Base-by-base conservation (phyloP, 2,329 filamentous ascomycete genomes). In the Fusarium guadeloupense region DNA sequence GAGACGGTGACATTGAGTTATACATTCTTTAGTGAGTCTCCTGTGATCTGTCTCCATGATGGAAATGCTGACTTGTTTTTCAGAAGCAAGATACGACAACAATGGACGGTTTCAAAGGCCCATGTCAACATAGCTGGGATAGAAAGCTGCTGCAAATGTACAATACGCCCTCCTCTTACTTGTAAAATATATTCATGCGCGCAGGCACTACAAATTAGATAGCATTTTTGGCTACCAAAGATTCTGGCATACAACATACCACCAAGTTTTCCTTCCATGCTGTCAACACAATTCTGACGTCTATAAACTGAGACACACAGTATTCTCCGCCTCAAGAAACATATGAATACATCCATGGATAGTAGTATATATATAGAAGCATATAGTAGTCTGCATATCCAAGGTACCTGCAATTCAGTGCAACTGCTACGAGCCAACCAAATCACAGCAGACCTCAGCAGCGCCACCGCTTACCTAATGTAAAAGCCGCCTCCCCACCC, bases 1-100 rank as follows among this genome's bases (percentile, higher is more conserved):
- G 92, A 97, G 79, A 97, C 93, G 3, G 93, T 99, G 50, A 99
- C 95, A 28, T 77, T 99, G 71, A 96, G 89, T 68, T 99, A 99
- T 79, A 99, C 95, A 0, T 99, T 99, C 75, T 99, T 99, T 76
- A 99, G 93, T 96, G 80, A 81, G 92, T 84, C 47, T n/a, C 28
- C 5, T 2, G 4, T 9, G 12, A 4, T 8, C 3, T 7, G 6
- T 1, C 7, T 9, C 20, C 3, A 17, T 9, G 17, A n/a, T 9
- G 25, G 30, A 9, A 13, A 16, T 37, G 63, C 77, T 84, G 62
- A 85, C 63, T 9, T 9, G 14, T 4, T 19, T 33, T 40, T 47
- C 59, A 80, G 78, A 80, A 69, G 78, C 78, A 40, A 76, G 77
- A 63, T 80, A 80, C 48, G 78, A 80, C 49, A 76, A 80, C 61